These are phyloP conservation scores for Aotearoamyces nothofagi DNA, from an alignment of 2,329 filamentous ascomycete species.

Conservation along the genomic window DNA sequence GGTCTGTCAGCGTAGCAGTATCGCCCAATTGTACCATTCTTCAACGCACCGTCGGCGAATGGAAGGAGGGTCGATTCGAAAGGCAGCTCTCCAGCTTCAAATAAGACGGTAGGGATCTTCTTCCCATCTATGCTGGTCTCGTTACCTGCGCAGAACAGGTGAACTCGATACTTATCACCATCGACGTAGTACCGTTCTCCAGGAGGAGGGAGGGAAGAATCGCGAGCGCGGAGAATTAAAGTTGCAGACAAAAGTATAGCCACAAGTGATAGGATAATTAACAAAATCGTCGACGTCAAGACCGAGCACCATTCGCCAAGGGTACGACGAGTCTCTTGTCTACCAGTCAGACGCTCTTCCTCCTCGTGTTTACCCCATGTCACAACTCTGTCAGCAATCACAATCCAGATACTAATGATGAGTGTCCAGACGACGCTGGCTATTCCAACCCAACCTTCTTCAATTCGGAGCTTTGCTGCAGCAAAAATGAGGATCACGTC, in stretches of 20 bases:
- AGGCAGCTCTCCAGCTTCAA: slow-evolving; percentile 71
- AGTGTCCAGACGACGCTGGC: slow-evolving; percentile 72
- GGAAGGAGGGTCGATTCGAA: slow-evolving; percentile 67
- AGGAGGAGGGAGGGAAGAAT: slow-evolving; percentile 57
- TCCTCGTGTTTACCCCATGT: slow-evolving; percentile 87
- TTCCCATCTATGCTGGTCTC: slow-evolving; percentile 37
- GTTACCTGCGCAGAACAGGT: slow-evolving; percentile 75
- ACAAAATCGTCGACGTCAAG: slow-evolving; percentile 54
- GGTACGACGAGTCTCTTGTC: slow-evolving; percentile 70
- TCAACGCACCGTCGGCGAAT: slow-evolving; percentile 60
- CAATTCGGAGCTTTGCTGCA: slow-evolving; percentile 57
- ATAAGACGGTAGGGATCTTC: slow-evolving; percentile 60
- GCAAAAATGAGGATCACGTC: slow-evolving; percentile 68
- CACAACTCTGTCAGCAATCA: slow-evolving; percentile 68
- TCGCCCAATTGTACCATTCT: slow-evolving; percentile 68
- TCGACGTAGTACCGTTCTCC: slow-evolving; percentile 73
- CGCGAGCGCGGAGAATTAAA: slow-evolving; percentile 64
- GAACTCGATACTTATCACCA: slow-evolving; percentile 69
- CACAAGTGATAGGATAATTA: slow-evolving; percentile 52
- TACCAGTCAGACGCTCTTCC: slow-evolving; percentile 81
- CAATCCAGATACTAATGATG: slow-evolving; percentile 63
- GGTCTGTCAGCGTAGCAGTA: slow-evolving; percentile 96
- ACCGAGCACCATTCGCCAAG: slow-evolving; percentile 76
- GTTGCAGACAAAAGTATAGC: slow-evolving; percentile 65
- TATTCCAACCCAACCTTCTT: slow-evolving; percentile 88